These are phyloP conservation scores for Hypoxylon rubiginosum DNA, from an alignment of 2,329 filamentous ascomycete genomes.

Conservation along the genomic window DNA sequence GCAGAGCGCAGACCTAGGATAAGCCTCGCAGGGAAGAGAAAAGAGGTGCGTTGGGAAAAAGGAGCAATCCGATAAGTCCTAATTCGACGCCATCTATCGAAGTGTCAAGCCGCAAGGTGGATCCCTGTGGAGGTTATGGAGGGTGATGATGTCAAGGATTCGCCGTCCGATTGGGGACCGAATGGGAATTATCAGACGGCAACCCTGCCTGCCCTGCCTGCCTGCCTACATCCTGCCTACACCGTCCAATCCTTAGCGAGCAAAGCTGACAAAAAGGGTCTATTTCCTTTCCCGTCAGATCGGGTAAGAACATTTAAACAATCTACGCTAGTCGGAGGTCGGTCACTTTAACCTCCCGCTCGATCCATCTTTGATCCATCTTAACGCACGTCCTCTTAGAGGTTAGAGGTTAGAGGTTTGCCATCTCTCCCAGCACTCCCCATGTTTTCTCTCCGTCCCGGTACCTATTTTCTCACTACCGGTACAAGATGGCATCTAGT, in stretches of 20 bases:
- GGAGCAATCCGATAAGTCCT: constrained; percentile 16
- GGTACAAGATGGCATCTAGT: not conserved
- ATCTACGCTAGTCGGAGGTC: not conserved
- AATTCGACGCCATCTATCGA: constrained; percentile 28
- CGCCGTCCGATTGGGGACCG: not conserved
- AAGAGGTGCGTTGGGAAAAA: not conserved
- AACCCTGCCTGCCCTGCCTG: not conserved
- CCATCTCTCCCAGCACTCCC: not conserved
- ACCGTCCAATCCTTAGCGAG: not conserved
- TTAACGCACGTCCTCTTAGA: not conserved
- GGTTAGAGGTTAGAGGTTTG: not conserved
- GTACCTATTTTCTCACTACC: not conserved
- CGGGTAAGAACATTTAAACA: not conserved
- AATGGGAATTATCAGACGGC: not conserved
- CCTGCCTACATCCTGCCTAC: not conserved
- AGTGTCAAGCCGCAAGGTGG: constrained; percentile 27
- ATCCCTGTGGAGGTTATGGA: constrained; percentile 11
- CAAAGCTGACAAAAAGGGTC: constrained; percentile 3
- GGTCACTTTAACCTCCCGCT: not conserved
- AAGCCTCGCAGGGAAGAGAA: not conserved
- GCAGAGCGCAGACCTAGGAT: constrained; percentile 1
- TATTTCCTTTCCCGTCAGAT: not conserved
- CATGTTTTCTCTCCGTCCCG: not conserved
- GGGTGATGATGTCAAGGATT: constrained; percentile 35
- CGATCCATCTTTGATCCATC: not conserved